Percentiles rank a stretch among this genome's conserved stretches.
phyloP scores from a whole-genome alignment of 2,329 filamentous ascomycete genomes.

The Dothideomycetes sp. region DNA sequence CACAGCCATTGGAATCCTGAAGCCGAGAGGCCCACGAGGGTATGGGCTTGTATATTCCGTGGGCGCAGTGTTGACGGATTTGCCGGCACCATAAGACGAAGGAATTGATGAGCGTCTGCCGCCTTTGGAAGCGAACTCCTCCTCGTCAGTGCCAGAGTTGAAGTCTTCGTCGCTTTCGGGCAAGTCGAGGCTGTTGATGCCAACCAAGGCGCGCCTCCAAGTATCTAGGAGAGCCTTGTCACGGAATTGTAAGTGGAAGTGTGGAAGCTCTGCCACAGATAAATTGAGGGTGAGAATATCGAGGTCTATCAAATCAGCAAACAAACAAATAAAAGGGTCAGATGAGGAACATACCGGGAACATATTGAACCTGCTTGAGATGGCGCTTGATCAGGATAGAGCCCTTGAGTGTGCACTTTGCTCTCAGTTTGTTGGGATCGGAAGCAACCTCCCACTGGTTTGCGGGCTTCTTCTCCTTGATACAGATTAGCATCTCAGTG shows the following conservation, averaged over 20 bases:
- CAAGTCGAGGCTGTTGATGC: slow-evolving; percentile 64
- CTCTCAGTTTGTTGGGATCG: slow-evolving; percentile 45
- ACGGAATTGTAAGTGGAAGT: slow-evolving; percentile 86
- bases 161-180: slow-evolving; percentile 59
- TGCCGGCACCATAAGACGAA: slow-evolving; percentile 66
- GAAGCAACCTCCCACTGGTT: slow-evolving; percentile 51
- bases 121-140: slow-evolving; percentile 51
- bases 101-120: slow-evolving; percentile 69
- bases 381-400: slow-evolving; percentile 98
- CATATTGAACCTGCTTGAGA: slow-evolving; percentile 74
- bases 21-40: slow-evolving; percentile 33
- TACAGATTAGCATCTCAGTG: slow-evolving; percentile 97
- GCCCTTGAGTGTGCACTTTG: slow-evolving; percentile 81
- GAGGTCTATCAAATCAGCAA: slow-evolving; percentile 49
- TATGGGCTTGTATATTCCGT: slow-evolving; percentile 79
- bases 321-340: neutral
- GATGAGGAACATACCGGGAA: slow-evolving; percentile 30
- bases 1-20: slow-evolving; percentile 43
- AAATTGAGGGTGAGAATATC: slow-evolving; percentile 80
- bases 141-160: slow-evolving; percentile 81
- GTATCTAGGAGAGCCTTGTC: slow-evolving; percentile 75
- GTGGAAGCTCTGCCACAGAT: slow-evolving; percentile 82
- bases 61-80: slow-evolving; percentile 77
- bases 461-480: slow-evolving; percentile 82
- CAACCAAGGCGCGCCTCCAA: slow-evolving; percentile 80